Conservation (phyloP, 257 asterid species). For the Salvia hispanica region DNA sequence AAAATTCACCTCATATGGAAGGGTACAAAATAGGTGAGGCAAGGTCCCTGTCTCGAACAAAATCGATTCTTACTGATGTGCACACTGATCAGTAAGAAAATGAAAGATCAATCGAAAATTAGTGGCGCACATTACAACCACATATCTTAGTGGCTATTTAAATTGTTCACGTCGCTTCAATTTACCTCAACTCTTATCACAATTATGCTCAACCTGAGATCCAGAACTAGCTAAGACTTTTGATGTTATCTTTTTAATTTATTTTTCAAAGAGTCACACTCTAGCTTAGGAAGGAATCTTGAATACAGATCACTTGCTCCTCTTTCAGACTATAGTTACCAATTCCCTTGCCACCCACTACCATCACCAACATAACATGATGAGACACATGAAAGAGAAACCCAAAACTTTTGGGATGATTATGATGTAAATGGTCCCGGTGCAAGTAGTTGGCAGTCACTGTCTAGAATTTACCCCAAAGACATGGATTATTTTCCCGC, state of each 20-base stretch:
- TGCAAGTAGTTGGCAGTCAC: slow-evolving; percentile 32
- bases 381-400: slow-evolving; percentile 10
- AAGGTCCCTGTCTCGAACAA: slow-evolving; percentile 20
- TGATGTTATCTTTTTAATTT: background rate
- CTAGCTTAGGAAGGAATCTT: slow-evolving; percentile 19
- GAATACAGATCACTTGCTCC: slow-evolving; percentile 12
- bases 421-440: slow-evolving; percentile 22
- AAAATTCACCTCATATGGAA: slow-evolving; percentile 15
- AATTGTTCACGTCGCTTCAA: background rate
- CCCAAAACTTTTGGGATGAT: background rate
- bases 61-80: background rate
- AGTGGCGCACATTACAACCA: background rate
- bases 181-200: slow-evolving; percentile 8
- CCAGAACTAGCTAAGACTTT: slow-evolving; percentile 4
- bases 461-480: slow-evolving; percentile 19
- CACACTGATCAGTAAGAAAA: slow-evolving; percentile 12
- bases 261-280: background rate
- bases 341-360: background rate
- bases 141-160: slow-evolving; percentile 9
- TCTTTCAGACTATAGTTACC: background rate
- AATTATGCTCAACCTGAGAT: slow-evolving; percentile 5
- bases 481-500: slow-evolving; percentile 19
- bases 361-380: slow-evolving; percentile 3
- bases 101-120: slow-evolving; percentile 8
- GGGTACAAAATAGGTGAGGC: slow-evolving; percentile 16